These are phyloP conservation scores for Rutstroemia sydowiana DNA, from an alignment of 2,329 filamentous ascomycete genomes.

Conservation along the genomic window DNA sequence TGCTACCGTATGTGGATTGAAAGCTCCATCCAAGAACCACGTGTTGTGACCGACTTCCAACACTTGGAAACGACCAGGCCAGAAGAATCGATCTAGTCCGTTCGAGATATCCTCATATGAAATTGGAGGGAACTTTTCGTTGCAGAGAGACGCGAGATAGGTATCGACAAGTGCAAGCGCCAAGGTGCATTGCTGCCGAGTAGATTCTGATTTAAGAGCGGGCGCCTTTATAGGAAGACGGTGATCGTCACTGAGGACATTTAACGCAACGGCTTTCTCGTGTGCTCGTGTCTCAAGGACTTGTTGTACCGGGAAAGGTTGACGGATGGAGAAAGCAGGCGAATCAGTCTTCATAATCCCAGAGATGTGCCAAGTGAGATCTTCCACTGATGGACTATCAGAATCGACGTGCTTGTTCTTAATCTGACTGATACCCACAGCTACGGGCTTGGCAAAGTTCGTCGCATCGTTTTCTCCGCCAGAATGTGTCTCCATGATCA, in stretches of 20 bases:
- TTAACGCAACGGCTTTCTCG: constrained; percentile 35
- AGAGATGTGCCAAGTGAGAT: constrained; percentile 66
- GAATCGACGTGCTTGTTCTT: constrained; percentile 58
- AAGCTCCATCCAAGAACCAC: constrained; percentile 23
- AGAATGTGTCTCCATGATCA: constrained; percentile 57
- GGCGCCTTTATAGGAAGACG: constrained; percentile 19
- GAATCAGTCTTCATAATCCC: constrained; percentile 58
- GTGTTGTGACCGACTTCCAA: constrained; percentile 38
- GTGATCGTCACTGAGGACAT: constrained; percentile 17
- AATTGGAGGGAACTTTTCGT: constrained; percentile 32
- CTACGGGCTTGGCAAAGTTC: constrained; percentile 50
- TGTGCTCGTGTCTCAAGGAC: constrained; percentile 46
- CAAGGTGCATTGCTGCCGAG: constrained; percentile 47
- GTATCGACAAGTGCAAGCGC: constrained; percentile 40
- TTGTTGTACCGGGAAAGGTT: constrained; percentile 38
- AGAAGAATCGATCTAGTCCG: constrained; percentile 66
- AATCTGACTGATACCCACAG: constrained; percentile 52
- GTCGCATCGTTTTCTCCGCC: constrained; percentile 62
- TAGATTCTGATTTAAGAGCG: constrained; percentile 41
- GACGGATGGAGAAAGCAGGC: constrained; percentile 50
- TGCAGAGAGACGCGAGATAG: constrained; percentile 36
- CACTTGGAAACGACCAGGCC: constrained; percentile 70
- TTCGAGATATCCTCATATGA: constrained; percentile 48
- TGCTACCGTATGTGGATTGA: constrained; percentile 66
- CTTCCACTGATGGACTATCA: constrained; percentile 51